Evolutionary conservation across 1,139 yeast genomes (phyloP).

Genomic region (Magnusiomyces sp.): DNA sequence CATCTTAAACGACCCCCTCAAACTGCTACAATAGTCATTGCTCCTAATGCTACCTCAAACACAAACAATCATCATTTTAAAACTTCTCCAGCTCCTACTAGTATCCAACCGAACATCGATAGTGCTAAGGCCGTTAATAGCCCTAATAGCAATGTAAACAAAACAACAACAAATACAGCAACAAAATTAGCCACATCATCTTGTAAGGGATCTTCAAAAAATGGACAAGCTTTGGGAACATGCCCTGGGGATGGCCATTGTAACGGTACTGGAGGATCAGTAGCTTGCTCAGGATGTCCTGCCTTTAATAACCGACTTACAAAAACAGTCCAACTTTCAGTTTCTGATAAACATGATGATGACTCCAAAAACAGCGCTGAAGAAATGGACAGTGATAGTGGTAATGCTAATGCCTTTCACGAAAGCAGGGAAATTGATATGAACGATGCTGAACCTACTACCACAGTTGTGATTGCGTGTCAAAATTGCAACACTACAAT

Average conservation of each 20-base stretch:
- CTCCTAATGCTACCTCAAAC: not conserved
- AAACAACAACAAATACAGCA: too few relatives aligned
- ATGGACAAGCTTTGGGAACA: slow-evolving; percentile 41
- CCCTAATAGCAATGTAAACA: too few relatives aligned
- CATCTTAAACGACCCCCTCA: slow-evolving; percentile 62
- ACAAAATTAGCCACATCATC: slow-evolving; percentile 12
- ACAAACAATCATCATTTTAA: not conserved
- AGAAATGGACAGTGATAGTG: not conserved
- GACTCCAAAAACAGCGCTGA: not conserved
- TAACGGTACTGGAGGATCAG: slow-evolving; percentile 80
- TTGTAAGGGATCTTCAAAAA: too few relatives aligned
- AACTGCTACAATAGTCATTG: slow-evolving; percentile 36
- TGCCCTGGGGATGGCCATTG: slow-evolving; percentile 82
- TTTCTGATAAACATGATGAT: not conserved
- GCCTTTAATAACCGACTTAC: slow-evolving; percentile 63
- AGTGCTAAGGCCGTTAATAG: too few relatives aligned
- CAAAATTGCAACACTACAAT: slow-evolving; percentile 76
- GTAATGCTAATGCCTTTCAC: not conserved
- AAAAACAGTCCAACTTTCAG: slow-evolving; percentile 19
- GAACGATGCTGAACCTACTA: slow-evolving; percentile 13
- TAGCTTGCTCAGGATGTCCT: slow-evolving; percentile 76
- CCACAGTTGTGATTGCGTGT: slow-evolving; percentile 57
- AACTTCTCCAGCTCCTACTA: too few relatives aligned
- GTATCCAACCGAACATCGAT: too few relatives aligned
- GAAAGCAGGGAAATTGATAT: not conserved